Base-by-base conservation (phyloP, 2,329 filamentous ascomycete genomes). In the Fusarium sp. region DNA sequence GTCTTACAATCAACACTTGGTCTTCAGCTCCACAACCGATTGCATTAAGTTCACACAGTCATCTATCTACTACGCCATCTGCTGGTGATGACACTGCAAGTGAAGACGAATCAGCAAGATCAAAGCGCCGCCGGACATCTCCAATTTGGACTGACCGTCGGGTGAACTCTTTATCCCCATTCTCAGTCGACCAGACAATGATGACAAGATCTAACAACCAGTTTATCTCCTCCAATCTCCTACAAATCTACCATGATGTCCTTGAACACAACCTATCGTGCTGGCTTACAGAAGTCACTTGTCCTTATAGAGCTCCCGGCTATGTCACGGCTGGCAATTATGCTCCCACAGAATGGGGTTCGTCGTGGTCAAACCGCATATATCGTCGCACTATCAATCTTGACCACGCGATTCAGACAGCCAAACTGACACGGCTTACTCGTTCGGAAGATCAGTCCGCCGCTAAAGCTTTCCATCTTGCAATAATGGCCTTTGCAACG, bases 401-500 rank as follows among this genome's bases (percentile, higher is more conserved):
- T 7, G 72, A 74, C 15, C 55, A 64, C 7, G 69, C 70, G 9
- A 58, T 71, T 10, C 66, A 69, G 23, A 59, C 71, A 7, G 57
- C 71, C 6, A 74, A 61, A n/a, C 57, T 73, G 20, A 62, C 68
- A n/a, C 60, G 52, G 6, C 54, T 74, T 15, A 69, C 60, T 12
- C 68, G 63, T 6, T 35, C 63, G 3, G 65, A 74, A 24, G 68
- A 74, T 2, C 61, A 71, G 57, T 60, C 65, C 20, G 63, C 63
- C 3, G 37, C 60, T 3, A 68, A 58, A 13, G 72, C 72, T 4
- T 59, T 74, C 3, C 71, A 74, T 2, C 69, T 74, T 4, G 37
- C 69, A 7, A 74, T 74, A 35, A 74, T 74, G 72, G 68, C 72
- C 2, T 74, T 74, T 63, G 71, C 72, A 9, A 74, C 72, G 6